A percentile compares a stretch with the other conserved stretches of the same genome.
Evolutionary conservation across 164 flowering plant species (phyloP).

Genomic region (Vitis rotundifolia): DNA sequence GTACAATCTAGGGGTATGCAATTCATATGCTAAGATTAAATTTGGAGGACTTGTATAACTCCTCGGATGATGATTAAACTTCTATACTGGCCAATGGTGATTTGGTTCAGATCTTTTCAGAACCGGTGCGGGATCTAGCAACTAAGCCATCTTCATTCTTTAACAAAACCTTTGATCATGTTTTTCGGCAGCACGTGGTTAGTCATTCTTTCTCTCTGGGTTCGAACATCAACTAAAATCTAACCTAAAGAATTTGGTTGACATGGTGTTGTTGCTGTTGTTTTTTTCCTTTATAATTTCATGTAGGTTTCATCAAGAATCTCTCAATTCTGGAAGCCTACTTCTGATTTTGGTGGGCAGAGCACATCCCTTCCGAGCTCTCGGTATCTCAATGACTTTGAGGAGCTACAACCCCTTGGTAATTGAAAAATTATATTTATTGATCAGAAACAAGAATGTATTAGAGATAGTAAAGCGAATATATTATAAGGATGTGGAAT

Average conservation of each 20-base stretch:
- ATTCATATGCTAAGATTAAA: neutral
- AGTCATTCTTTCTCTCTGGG: conserved; percentile 9
- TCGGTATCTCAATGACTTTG: conserved; percentile 91
- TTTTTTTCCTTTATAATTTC: conserved; percentile 7
- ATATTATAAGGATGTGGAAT: too few relatives aligned
- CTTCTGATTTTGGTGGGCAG: conserved; percentile 48
- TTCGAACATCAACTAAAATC: neutral
- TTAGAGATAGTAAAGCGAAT: too few relatives aligned
- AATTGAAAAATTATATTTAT: conserved; percentile 12
- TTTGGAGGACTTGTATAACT: neutral
- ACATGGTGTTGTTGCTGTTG: neutral
- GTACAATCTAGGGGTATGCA: conserved; percentile 68
- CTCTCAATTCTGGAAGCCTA: conserved; percentile 76
- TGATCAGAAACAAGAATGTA: neutral
- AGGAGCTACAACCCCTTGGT: conserved; percentile 91
- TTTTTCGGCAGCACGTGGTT: conserved; percentile 65
- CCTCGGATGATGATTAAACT: neutral
- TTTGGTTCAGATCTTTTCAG: conserved; percentile 69
- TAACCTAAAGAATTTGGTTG: neutral
- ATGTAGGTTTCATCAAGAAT: conserved; percentile 60
- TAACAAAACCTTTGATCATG: conserved; percentile 61
- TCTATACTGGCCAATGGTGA: conserved; percentile 11
- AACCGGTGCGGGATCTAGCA: conserved; percentile 59
- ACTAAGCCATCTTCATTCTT: conserved; percentile 56
- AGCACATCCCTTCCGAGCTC: conserved; percentile 60